These are phyloP conservation scores for Erysiphe neolycopersici DNA, from an alignment of 2,329 filamentous ascomycete genomes.

Conservation along the genomic window DNA sequence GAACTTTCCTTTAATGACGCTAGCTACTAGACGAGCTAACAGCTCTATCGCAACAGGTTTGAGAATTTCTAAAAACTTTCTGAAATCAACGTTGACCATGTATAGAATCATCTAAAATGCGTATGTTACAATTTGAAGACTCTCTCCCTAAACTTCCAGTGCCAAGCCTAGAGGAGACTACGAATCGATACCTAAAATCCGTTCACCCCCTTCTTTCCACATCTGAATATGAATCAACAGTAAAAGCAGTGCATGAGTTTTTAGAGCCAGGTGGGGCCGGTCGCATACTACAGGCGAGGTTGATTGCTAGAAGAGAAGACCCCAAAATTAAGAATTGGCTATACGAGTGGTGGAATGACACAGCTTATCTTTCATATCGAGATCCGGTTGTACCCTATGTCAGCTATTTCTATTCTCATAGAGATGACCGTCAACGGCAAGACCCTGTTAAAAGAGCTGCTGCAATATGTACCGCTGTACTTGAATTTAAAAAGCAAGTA, in stretches of 20 bases:
- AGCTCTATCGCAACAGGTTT: no score
- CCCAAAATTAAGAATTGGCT: constrained; percentile 81
- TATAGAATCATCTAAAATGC: constrained; percentile 50
- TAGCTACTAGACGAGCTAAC: no score
- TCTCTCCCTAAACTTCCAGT: constrained; percentile 60
- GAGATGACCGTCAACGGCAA: constrained; percentile 67
- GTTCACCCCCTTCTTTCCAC: constrained; percentile 47
- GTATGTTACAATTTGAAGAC: constrained; percentile 65
- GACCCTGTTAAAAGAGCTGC: constrained; percentile 83
- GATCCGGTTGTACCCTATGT: constrained; percentile 95
- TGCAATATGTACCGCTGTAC: constrained; percentile 56
- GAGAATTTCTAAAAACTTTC: neutral
- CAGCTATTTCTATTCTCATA: constrained; percentile 97
- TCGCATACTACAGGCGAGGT: constrained; percentile 61
- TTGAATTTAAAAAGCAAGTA: constrained; percentile 89
- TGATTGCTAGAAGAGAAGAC: constrained; percentile 53
- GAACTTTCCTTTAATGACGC: no score
- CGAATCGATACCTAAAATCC: constrained; percentile 54
- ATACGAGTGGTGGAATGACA: constrained; percentile 93
- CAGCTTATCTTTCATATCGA: constrained; percentile 75
- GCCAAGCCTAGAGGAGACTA: constrained; percentile 58
- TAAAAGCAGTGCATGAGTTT: constrained; percentile 70
- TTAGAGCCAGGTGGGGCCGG: constrained; percentile 66
- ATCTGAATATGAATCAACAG: constrained; percentile 42
- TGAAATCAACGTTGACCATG: constrained; percentile 32